Conservation (phyloP, 2,329 filamentous ascomycete species). For the Pseudocercospora ulei region DNA sequence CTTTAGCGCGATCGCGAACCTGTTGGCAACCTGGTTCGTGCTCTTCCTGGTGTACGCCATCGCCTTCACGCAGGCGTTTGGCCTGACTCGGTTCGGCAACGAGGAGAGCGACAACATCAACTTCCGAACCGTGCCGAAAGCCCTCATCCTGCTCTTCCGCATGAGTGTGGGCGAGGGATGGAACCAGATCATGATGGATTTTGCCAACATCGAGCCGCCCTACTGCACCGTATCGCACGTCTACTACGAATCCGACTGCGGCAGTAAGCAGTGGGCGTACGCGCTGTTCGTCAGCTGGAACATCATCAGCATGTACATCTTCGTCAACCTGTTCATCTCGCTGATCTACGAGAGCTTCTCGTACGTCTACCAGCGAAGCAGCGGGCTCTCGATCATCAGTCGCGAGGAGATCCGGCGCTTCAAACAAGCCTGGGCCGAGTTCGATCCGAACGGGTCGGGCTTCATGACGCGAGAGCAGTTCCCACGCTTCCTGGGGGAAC, state of each 20-base stretch:
- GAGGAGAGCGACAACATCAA: conserved; percentile 72
- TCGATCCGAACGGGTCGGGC: conserved; percentile 82
- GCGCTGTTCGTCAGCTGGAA: conserved; percentile 94
- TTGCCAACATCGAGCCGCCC: conserved; percentile 66
- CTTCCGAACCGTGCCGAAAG: conserved; percentile 86
- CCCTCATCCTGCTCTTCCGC: conserved; percentile 82
- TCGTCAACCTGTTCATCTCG: conserved; percentile 95
- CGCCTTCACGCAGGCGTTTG: conserved; percentile 89
- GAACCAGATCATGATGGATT: conserved; percentile 97
- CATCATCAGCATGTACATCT: conserved; percentile 99
- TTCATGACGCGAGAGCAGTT: conserved; percentile 87
- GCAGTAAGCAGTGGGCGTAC: conserved; percentile 78
- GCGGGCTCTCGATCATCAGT: conserved; percentile 79
- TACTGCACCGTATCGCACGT: conserved; percentile 61
- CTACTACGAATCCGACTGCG: conserved; percentile 87
- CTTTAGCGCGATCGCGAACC: conserved; percentile 78
- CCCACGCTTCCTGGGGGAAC: conserved; percentile 73
- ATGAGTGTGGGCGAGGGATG: conserved; percentile 92
- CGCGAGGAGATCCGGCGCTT: conserved; percentile 90
- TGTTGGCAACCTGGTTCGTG: conserved; percentile 93
- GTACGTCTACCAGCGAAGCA: conserved; percentile 95
- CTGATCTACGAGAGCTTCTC: conserved; percentile 99
- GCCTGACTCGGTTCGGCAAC: conserved; percentile 74
- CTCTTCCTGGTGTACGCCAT: conserved; percentile 95
- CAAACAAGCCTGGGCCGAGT: conserved; percentile 96